Evolutionary conservation across 1,284 basidiomycete species (phyloP).

Genomic region (Cryptococcus jaspeensis): DNA sequence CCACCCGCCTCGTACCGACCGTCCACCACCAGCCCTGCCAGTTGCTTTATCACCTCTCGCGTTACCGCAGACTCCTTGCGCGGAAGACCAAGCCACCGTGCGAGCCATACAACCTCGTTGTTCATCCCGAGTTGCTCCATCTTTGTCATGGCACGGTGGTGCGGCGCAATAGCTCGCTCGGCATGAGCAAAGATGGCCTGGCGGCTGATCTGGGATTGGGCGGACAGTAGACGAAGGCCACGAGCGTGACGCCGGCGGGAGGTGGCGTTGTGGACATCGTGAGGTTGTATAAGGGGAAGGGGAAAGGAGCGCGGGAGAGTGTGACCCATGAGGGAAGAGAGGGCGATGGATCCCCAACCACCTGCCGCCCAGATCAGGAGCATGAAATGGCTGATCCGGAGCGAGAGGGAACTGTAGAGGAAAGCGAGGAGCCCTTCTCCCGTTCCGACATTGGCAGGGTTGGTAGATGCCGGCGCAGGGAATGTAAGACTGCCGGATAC

Average conservation of each 20-base stretch:
- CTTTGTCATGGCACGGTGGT: slow-evolving; percentile 74
- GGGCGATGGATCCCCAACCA: slow-evolving; percentile 78
- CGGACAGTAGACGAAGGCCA: slow-evolving; percentile 61
- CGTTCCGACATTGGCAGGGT: slow-evolving; percentile 27
- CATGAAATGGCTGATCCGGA: slow-evolving; percentile 45
- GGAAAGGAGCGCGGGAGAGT: slow-evolving; percentile 56
- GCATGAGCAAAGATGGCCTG: slow-evolving; percentile 64
- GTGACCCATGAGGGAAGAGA: slow-evolving; percentile 66
- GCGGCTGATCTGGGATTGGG: slow-evolving; percentile 66
- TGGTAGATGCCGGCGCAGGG: slow-evolving; percentile 15
- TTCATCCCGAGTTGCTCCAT: slow-evolving; percentile 70
- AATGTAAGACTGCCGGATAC: slow-evolving; percentile 29
- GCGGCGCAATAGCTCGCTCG: slow-evolving; percentile 74
- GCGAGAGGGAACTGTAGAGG: slow-evolving; percentile 42
- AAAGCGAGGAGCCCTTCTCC: slow-evolving; percentile 48
- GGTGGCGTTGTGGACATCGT: slow-evolving; percentile 53
- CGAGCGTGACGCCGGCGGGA: slow-evolving; percentile 55
- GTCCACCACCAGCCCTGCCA: slow-evolving; percentile 71
- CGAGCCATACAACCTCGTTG: slow-evolving; percentile 69
- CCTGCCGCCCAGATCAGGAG: slow-evolving; percentile 79
- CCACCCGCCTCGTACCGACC: slow-evolving; percentile 31
- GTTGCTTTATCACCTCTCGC: slow-evolving; percentile 75
- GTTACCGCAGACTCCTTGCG: slow-evolving; percentile 82
- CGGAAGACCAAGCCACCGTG: slow-evolving; percentile 71
- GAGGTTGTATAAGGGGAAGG: slow-evolving; percentile 40